Evolutionary conservation across 2,329 filamentous ascomycete genomes (phyloP).

Genomic region (Beauveria pseudobassiana): DNA sequence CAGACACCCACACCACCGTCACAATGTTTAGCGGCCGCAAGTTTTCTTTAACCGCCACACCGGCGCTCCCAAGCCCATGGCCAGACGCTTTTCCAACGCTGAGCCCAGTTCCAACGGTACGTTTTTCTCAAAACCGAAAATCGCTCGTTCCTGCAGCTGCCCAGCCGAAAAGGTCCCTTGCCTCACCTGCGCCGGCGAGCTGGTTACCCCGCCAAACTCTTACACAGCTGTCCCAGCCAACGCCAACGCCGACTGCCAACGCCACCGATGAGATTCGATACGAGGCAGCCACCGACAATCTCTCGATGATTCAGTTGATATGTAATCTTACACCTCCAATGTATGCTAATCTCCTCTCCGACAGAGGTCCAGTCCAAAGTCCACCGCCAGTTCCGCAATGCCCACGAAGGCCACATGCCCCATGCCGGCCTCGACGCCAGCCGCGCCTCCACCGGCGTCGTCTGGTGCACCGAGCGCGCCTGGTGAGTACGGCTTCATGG

Average conservation of each 20-base stretch:
- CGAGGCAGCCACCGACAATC: background rate
- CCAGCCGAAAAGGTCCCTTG: background rate
- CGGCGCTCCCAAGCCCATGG: conserved; percentile 46
- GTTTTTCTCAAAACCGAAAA: conserved; percentile 16
- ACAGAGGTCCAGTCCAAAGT: conserved; percentile 75
- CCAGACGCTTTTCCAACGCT: conserved; percentile 50
- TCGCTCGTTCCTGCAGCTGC: conserved; percentile 6
- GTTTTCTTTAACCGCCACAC: conserved; percentile 61
- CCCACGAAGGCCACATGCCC: conserved; percentile 83
- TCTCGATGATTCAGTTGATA: background rate
- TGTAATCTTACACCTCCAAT: background rate
- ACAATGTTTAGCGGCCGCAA: conserved; percentile 50
- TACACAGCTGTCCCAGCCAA: background rate
- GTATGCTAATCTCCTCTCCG: background rate
- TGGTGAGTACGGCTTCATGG: conserved; percentile 81
- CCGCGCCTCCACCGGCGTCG: conserved; percentile 84
- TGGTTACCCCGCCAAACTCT: background rate
- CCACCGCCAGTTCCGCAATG: conserved; percentile 81
- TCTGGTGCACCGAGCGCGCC: conserved; percentile 86
- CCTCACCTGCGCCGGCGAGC: background rate
- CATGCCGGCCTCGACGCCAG: conserved; percentile 87
- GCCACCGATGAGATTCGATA: background rate
- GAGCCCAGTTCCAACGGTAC: conserved; percentile 51
- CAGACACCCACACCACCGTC: background rate
- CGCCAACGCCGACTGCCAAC: background rate